Evolutionary conservation across 2,329 filamentous ascomycete genomes (phyloP), one percentile per base, ranked within the genome.

Genomic region (Venturia oleaginea): DNA sequence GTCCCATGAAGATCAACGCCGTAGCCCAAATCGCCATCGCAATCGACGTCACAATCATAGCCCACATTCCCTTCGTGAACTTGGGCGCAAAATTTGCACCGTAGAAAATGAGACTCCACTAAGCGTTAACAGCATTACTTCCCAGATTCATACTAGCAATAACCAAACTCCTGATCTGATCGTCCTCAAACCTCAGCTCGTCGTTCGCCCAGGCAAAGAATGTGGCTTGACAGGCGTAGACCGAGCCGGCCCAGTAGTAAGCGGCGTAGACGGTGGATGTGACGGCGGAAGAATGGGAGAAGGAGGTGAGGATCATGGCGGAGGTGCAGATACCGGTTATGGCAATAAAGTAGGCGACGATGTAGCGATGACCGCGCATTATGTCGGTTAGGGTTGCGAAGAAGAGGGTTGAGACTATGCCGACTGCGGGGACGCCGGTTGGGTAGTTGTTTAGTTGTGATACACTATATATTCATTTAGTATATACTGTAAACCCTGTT

Each of bases 141-240:
- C 84, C 84, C 68, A 86, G 75, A 66, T 90, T 90, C 88, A 91
- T 91, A 15, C 84, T 84, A 0, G 87, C 87, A 42, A 91, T 81
- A 0, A 90, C 87, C 1, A 90, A 81, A 2, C 82, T 84, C 4
- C 88, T 79, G 68, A 86, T 82, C 57, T 85, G 80, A 24, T 83
- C 81, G 66, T 88, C 83, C 68, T 89, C 83, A 64, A 83, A 81
- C 22, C 51, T 0, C 15, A 88, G 83, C 2, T 85, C 84, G 69
- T 90, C 87, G 68, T 91, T 90, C 27, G 86, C 87, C 87, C 87
- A 90, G 0, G 88, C 87, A 68, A 91, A 90, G 68, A 90, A 90
- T 0, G 85, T 88, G 0, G 88, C 86, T 73, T 91, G 87, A 69
- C 87, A 88, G 0, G 87, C 87, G 68, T 90, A 90, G 0, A 89